Conservation (phyloP, 345 rosid species). For the Eucalyptus tenuipes region DNA sequence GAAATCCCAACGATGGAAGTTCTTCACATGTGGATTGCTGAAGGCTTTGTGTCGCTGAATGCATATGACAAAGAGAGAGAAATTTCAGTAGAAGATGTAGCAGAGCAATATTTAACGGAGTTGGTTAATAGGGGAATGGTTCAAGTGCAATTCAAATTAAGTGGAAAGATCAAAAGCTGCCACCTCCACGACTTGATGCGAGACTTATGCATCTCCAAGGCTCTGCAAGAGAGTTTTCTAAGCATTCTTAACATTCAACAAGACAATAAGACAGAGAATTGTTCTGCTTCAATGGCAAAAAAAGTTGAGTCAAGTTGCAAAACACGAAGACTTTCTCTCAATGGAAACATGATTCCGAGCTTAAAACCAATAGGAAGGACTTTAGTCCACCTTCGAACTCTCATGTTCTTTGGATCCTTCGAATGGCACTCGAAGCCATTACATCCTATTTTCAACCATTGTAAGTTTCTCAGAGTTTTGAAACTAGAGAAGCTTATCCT, state of each 20-base stretch:
- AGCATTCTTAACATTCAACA: neutral
- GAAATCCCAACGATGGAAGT: slow-evolving; percentile 20
- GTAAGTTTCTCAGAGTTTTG: slow-evolving; percentile 12
- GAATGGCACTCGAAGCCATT: neutral
- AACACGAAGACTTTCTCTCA: neutral
- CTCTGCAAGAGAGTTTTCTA: slow-evolving; percentile 6
- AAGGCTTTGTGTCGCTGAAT: slow-evolving; percentile 14
- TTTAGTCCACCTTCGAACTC: slow-evolving; percentile 10
- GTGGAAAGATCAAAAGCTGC: slow-evolving; percentile 16
- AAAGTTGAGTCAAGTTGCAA: neutral
- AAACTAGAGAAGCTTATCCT: neutral
- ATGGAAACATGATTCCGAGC: neutral
- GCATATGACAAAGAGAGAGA: neutral
- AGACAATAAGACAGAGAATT: neutral
- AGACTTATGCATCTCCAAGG: slow-evolving; percentile 14
- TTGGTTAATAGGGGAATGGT: slow-evolving; percentile 25
- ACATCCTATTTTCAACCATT: neutral
- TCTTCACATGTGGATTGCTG: slow-evolving; percentile 29
- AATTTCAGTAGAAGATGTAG: slow-evolving; percentile 7
- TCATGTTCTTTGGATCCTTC: neutral
- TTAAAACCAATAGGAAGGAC: neutral
- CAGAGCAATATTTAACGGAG: slow-evolving; percentile 11
- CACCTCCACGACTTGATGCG: slow-evolving; percentile 31
- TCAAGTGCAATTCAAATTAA: slow-evolving; percentile 1
- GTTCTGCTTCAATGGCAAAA: neutral